Evolutionary conservation across 2,329 filamentous ascomycete genomes (phyloP).

Genomic region (Botrytis aclada): DNA sequence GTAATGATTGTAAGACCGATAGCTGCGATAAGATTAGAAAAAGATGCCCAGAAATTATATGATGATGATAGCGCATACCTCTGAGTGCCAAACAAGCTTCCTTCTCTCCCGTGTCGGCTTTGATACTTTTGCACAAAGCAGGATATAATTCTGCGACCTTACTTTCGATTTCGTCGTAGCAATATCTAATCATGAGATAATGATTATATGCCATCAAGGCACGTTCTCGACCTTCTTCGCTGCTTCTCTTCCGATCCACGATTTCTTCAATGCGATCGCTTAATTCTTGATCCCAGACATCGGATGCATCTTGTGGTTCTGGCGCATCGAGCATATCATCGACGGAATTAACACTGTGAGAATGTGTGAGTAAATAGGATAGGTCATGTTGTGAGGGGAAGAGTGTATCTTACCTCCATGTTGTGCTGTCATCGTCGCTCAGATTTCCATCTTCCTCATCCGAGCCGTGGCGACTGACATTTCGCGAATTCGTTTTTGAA

Average conservation of each 20-base stretch:
- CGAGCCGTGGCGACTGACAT: conserved; percentile 48
- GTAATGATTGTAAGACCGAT: conserved; percentile 63
- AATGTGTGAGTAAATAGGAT: neutral
- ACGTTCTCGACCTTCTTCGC: conserved; percentile 59
- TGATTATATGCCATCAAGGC: conserved; percentile 55
- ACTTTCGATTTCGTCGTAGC: conserved; percentile 55
- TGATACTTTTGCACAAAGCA: conserved; percentile 62
- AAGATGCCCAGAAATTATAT: neutral
- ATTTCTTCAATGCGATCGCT: conserved; percentile 60
- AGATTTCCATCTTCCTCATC: conserved; percentile 52
- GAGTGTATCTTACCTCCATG: conserved; percentile 46
- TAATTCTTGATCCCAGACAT: conserved; percentile 54
- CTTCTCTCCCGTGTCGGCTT: conserved; percentile 57
- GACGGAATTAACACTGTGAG: conserved; percentile 21
- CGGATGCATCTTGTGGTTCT: conserved; percentile 48
- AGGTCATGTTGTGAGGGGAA: neutral
- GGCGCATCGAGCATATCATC: conserved; percentile 39
- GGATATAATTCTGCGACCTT: conserved; percentile 55
- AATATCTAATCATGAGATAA: conserved; percentile 59
- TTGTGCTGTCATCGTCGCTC: conserved; percentile 48
- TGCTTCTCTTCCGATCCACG: conserved; percentile 66
- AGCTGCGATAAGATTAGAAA: conserved; percentile 41
- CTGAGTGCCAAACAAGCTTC: conserved; percentile 63
- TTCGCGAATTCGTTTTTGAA: conserved; percentile 48
- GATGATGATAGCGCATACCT: conserved; percentile 38